phyloP scores from a whole-genome alignment of 768 basidiomycete genomes.

The Dioszegia hungarica region DNA sequence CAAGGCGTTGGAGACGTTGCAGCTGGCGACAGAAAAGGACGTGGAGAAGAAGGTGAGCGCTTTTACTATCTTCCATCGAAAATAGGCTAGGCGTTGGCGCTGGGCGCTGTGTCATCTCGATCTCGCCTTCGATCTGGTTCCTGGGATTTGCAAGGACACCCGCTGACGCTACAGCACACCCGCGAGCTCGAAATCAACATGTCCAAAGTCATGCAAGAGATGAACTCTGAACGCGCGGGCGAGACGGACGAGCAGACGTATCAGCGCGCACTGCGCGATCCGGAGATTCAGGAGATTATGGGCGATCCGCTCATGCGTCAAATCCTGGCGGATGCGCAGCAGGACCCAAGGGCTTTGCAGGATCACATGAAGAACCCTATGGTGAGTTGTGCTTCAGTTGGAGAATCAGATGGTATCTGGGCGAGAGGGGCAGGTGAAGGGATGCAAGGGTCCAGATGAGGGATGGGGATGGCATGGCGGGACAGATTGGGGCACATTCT shows the following conservation, averaged over 20 bases:
- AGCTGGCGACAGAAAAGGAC: slow-evolving; percentile 73
- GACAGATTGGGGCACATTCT: too few species aligned
- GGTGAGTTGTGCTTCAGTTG: too few species aligned
- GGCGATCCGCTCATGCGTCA: slow-evolving; percentile 80
- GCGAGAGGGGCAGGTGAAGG: too few species aligned
- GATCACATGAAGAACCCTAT: slow-evolving; percentile 87
- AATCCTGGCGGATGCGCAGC: slow-evolving; percentile 90
- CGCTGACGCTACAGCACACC: slow-evolving; percentile 53
- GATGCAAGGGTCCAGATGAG: too few species aligned
- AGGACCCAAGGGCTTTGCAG: slow-evolving; percentile 78
- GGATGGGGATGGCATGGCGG: too few species aligned
- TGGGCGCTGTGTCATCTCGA: too few species aligned
- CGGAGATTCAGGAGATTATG: slow-evolving; percentile 64
- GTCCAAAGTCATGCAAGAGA: slow-evolving; percentile 71
- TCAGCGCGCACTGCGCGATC: slow-evolving; percentile 92
- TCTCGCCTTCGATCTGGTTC: too few species aligned
- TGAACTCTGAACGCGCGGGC: slow-evolving; percentile 69
- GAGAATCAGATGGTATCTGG: too few species aligned
- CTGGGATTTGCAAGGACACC: not conserved
- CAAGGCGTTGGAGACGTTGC: slow-evolving; percentile 76
- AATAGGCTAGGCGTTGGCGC: too few species aligned
- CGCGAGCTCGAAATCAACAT: slow-evolving; percentile 77
- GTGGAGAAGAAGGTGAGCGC: slow-evolving; percentile 60
- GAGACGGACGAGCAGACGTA: slow-evolving; percentile 92
- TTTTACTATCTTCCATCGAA: too few species aligned